Evolutionary conservation across 495 filamentous ascomycete species (phyloP), one percentile per base, ranked within the genome.

Genomic region (Astrocystis sublimbata): DNA sequence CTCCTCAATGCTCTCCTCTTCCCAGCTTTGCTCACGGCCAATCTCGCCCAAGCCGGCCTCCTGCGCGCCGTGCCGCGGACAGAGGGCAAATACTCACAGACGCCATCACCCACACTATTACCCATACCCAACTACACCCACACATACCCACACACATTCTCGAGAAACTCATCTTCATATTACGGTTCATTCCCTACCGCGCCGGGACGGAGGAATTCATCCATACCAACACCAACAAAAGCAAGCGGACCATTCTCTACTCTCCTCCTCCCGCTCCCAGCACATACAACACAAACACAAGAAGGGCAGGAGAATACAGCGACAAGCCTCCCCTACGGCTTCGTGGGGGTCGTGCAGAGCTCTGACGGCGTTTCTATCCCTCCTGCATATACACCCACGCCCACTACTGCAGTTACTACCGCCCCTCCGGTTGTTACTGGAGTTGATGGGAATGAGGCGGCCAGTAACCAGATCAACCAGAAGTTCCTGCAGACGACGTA

Each of bases 401-500:
- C n/a, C n/a, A n/a, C n/a, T n/a, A n/a, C n/a, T n/a, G n/a, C n/a
- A n/a, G n/a, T n/a, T n/a, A n/a, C n/a, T n/a, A n/a, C n/a, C n/a
- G n/a, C n/a, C n/a, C n/a, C n/a, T n/a, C n/a, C n/a, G n/a, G n/a
- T n/a, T n/a, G n/a, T n/a, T n/a, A n/a, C n/a, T n/a, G n/a, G n/a
- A n/a, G n/a, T n/a, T n/a, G n/a, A n/a, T n/a, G n/a, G n/a, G n/a
- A n/a, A n/a, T n/a, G 31, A 56, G n/a, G 61, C 67, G 4, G 26
- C 8, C 52, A 65, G 8, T 4, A 15, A 41, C 4, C 38, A 31
- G 15, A 33, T 46, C 17, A 3, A 15, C 6, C 3, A 15, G 6
- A 70, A 71, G 24, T 77, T 66, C 61, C 60, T 65, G 26, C 72
- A 75, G 64, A 81, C 76, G 26, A 80, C 78, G 4, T 80, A 75